A percentile compares a stretch with the other conserved stretches of the same genome.
These are phyloP conservation scores for Clarireedia homoeocarpa DNA, from an alignment of 2,329 filamentous ascomycete species.

Conservation along the genomic window DNA sequence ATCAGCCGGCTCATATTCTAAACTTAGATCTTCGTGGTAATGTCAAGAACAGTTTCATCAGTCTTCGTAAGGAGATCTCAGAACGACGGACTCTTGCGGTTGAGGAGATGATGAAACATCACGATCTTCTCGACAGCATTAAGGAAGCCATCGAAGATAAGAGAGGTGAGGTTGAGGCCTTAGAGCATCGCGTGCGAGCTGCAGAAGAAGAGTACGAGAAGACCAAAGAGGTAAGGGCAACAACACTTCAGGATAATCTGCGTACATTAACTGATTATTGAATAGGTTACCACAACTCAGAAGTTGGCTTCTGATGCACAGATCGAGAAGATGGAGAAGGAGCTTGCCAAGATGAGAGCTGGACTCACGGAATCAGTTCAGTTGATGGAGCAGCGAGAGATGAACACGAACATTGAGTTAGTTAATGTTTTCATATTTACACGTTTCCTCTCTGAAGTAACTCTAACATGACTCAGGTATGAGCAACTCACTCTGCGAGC, in stretches of 20 bases:
- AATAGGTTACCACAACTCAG: conserved; percentile 62
- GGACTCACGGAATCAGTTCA: conserved; percentile 80
- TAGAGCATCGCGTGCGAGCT: conserved; percentile 79
- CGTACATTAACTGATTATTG: conserved; percentile 10
- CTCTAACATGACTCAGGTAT: conserved; percentile 48
- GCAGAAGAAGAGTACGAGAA: conserved; percentile 93
- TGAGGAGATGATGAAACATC: conserved; percentile 88
- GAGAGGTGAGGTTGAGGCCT: conserved; percentile 79
- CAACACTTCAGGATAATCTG: background rate
- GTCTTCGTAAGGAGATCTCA: conserved; percentile 83
- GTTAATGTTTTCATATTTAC: conserved; percentile 26
- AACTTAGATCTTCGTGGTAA: conserved; percentile 81
- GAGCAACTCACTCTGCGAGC: conserved; percentile 84
- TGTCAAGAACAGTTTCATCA: conserved; percentile 70
- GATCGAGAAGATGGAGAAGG: conserved; percentile 98
- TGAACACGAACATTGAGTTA: conserved; percentile 93
- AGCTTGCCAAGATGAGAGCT: conserved; percentile 85
- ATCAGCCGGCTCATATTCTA: conserved; percentile 80
- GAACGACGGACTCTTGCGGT: conserved; percentile 75
- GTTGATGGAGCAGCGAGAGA: conserved; percentile 87
- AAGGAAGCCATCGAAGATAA: conserved; percentile 98
- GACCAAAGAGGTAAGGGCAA: conserved; percentile 61
- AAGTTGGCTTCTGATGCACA: conserved; percentile 85
- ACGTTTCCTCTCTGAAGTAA: background rate
- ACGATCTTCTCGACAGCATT: conserved; percentile 87